phyloP scores from a whole-genome alignment of 2,329 filamentous ascomycete genomes.

The Penicillium hesseltinei region DNA sequence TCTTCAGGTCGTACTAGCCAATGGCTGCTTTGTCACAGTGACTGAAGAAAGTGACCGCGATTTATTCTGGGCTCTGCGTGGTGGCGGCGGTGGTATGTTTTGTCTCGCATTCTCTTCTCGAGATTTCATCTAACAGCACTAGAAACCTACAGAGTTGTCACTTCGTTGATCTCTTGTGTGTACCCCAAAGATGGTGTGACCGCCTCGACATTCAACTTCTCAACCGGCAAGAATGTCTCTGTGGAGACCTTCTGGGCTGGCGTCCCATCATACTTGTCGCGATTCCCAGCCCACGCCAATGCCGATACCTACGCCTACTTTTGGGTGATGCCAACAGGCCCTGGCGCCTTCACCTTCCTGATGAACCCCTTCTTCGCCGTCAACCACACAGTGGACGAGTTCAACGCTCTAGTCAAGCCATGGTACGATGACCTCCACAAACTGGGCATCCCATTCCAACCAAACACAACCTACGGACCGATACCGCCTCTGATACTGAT shows the following conservation, averaged over 20 bases:
- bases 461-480: conserved; percentile 26
- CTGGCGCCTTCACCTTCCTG: conserved; percentile 31
- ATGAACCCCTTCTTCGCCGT: conserved; percentile 31
- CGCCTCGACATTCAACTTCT: conserved; percentile 30
- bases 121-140: background rate
- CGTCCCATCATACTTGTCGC: conserved; percentile 28
- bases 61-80: conserved; percentile 61
- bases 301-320: conserved; percentile 36
- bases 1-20: conserved; percentile 26
- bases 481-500: conserved; percentile 36
- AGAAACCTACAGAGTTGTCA: conserved; percentile 35
- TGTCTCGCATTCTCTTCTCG: background rate
- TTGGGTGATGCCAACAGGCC: conserved; percentile 25
- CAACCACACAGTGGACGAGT: conserved; percentile 29
- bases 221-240: conserved; percentile 22
- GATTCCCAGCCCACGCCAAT: conserved; percentile 27
- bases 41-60: conserved; percentile 48
- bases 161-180: conserved; percentile 28
- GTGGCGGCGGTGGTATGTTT: conserved; percentile 4
- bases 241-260: conserved; percentile 31
- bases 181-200: conserved; percentile 29
- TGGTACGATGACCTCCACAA: conserved; percentile 27
- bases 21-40: conserved; percentile 29
- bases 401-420: conserved; percentile 27
- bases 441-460: conserved; percentile 26